Conservation (phyloP, 2,329 filamentous ascomycete genomes). For the Fusarium nelsonii region DNA sequence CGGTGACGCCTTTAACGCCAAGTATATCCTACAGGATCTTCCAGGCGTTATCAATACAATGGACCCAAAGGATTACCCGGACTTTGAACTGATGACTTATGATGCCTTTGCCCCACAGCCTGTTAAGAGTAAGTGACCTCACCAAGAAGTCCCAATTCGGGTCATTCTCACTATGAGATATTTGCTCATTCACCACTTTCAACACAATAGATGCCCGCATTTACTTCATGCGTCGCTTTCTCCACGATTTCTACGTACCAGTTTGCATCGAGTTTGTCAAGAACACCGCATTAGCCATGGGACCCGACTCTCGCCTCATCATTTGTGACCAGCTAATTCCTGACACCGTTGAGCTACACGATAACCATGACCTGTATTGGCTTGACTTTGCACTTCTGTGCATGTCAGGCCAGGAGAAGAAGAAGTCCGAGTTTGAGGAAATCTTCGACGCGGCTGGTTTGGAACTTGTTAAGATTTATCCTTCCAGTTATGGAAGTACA, state of each 20-base stretch:
- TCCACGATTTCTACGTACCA: conserved; percentile 51
- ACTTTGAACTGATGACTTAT: conserved; percentile 47
- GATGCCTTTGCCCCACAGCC: conserved; percentile 39
- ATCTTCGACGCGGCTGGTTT: conserved; percentile 51
- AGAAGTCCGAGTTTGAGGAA: conserved; percentile 46
- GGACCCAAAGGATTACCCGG: conserved; percentile 37
- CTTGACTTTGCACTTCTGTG: conserved; percentile 49
- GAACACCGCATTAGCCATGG: conserved; percentile 50
- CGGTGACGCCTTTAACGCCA: conserved; percentile 40
- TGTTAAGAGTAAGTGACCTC: conserved; percentile 36
- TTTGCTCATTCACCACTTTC: not conserved
- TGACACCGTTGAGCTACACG: conserved; percentile 46
- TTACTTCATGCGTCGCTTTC: conserved; percentile 52
- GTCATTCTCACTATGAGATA: rapidly evolving
- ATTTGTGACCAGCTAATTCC: conserved; percentile 54
- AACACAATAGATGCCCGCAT: conserved; percentile 48
- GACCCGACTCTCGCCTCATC: conserved; percentile 50
- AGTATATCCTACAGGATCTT: conserved; percentile 53
- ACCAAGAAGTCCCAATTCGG: rapidly evolving
- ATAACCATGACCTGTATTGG: conserved; percentile 50
- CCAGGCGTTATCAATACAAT: conserved; percentile 48
- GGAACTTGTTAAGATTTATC: conserved; percentile 52
- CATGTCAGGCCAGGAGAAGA: conserved; percentile 53
- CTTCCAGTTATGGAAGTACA: conserved; percentile 49
- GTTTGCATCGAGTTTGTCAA: conserved; percentile 50